Conservation (phyloP, 768 basidiomycete species). For the Tricholoma sp. region DNA sequence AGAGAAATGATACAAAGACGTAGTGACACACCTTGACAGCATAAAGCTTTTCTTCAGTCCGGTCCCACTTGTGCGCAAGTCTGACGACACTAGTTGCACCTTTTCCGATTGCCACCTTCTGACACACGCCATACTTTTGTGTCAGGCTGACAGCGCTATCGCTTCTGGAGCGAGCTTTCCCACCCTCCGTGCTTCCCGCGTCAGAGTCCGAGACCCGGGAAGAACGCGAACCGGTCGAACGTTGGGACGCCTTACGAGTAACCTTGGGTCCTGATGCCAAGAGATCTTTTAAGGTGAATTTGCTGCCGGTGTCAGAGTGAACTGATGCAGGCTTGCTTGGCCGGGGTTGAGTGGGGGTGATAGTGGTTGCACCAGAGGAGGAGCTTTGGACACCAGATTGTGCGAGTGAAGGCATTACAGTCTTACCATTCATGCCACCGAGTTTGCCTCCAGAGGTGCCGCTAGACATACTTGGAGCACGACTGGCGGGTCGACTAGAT, state of each 20-base stretch:
- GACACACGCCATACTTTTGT: constrained; percentile 96
- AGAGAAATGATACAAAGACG: not conserved
- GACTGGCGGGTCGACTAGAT: constrained; percentile 49
- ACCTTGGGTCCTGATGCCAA: constrained; percentile 73
- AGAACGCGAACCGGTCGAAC: constrained; percentile 57
- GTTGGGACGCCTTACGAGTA: constrained; percentile 58
- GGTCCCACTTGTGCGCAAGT: constrained; percentile 98
- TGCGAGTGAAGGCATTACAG: constrained; percentile 10
- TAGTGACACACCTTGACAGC: constrained; percentile 80
- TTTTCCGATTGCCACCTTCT: constrained; percentile 95
- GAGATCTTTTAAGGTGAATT: constrained; percentile 82
- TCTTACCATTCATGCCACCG: constrained; percentile 17
- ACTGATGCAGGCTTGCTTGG: constrained; percentile 36
- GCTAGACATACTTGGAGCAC: constrained; percentile 46
- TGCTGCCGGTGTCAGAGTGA: constrained; percentile 53
- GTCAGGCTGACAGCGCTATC: constrained; percentile 45
- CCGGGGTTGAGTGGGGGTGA: constrained; percentile 8
- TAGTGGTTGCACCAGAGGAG: constrained; percentile 9
- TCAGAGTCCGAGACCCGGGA: constrained; percentile 68
- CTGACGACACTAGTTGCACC: constrained; percentile 97
- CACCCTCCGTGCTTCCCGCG: constrained; percentile 25
- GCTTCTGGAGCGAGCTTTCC: constrained; percentile 27
- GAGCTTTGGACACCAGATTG: not conserved
- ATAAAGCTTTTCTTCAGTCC: constrained; percentile 93
- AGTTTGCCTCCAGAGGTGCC: constrained; percentile 35